Evolutionary conservation across 441 rosid species (phyloP), one percentile per base, ranked within the genome.

Genomic region (Kokia cookei): DNA sequence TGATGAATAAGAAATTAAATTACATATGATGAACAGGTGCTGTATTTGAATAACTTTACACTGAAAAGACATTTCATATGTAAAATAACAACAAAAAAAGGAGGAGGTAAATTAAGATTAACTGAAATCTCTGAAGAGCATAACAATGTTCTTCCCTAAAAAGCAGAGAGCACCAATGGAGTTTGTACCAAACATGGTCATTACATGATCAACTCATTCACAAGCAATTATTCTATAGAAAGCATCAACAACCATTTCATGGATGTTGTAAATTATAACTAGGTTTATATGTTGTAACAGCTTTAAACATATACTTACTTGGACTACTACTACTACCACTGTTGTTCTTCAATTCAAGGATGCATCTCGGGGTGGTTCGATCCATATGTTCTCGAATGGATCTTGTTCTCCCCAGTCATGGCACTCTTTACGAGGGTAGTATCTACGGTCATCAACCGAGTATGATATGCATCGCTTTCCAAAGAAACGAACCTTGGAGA

Each of bases 371-470:
- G 92, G 92, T 32, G 92, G 90, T 76, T 88, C 87, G 17, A 89
- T 90, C 96, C 96, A 90, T 50, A 90, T 86, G 80, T 83, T 84
- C 83, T 84, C 90, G 54, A 83, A 78, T 3, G 96, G 90, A 65
- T 86, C 90, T 79, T 85, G 84, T 72, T 86, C 89, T 75, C 90
- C 91, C 86, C 92, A 88, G 64, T 89, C 90, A 74, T 90, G 74
- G 58, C 86, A 82, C 82, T 85, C 88, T 83, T 90, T 90, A 10
- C 88, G 85, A 12, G 93, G 93, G 77, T 86, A 89, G 85, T 85
- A 90, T 83, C 95, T 82, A 72, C 58, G 9, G 26, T 86, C 83
- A 65, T 82, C 81, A 43, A 87, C 84, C 3, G 93, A 89, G 80
- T 81, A 89, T 19, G 91, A 86, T 70, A 91, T 84, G 84, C 93